Base-by-base conservation (phyloP, 208 protist genomes). In the Trypanosoma conorhini region DNA sequence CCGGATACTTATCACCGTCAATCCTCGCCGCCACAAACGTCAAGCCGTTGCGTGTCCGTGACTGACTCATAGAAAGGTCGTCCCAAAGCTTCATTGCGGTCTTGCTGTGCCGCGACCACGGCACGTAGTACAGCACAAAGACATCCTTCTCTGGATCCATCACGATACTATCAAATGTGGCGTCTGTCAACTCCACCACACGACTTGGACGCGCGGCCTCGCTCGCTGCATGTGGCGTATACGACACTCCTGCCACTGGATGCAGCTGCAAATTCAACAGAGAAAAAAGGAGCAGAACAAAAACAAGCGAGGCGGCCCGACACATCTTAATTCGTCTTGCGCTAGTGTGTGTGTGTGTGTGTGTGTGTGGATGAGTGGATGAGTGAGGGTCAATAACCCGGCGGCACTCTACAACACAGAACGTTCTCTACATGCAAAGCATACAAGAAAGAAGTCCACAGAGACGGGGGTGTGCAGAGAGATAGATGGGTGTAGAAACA, bases 61-160 rank as follows among this genome's bases (percentile, higher is more conserved):
- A 85, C 70, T 91, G 85, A 40, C 69, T 89, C n/a, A 94, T 84
- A 19, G 89, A 92, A 9, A 94, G 72, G n/a, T 82, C 72, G 40
- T 87, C 79, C 79, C 85, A 94, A 22, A 85, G n/a, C 22, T 55
- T 62, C 8, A 62, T 38, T 42, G 72, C 50, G 1, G 67, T 56
- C 38, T 70, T 55, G 72, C 88, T 91, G 44, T 70, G 72, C 13
- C 82, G 77, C 13, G 82, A 80, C 86, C 86, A 94, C 58, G 74
- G 57, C 3, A 85, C 83, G 69, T 85, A 94, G 79, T 81, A 94
- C 7, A 94, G 73, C 40, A 94, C 85, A 71, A 92, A 90, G 21
- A 83, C 82, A 54, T 92, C 82, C 52, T 72, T 77, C 61, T 78
- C 72, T 5, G 79, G 80, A 21, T 80, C 78, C 31, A 76, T 70